A percentile compares a stretch with the other conserved stretches of the same genome.
phyloP scores from a whole-genome alignment of 1,284 basidiomycete species.

The Apiotrichum siamense region DNA sequence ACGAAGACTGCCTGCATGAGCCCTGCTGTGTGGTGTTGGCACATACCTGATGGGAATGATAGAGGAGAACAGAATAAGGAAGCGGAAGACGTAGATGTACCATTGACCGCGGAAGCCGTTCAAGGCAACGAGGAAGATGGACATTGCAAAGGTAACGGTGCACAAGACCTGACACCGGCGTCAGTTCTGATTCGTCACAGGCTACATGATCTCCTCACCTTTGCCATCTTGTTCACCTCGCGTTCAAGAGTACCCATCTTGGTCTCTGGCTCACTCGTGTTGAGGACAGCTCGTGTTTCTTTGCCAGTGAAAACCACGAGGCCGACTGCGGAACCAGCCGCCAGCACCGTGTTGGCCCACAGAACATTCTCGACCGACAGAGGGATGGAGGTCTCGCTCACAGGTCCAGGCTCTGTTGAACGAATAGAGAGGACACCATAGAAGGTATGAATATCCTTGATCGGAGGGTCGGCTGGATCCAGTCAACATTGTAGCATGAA shows the following conservation, averaged over 20 bases:
- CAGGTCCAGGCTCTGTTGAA: constrained; percentile 48
- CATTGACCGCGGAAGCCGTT: constrained; percentile 95
- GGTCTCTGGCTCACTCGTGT: constrained; percentile 92
- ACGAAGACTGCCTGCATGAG: constrained; percentile 60
- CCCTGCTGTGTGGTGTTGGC: no score
- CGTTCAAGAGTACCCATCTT: constrained; percentile 88
- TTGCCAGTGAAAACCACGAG: constrained; percentile 90
- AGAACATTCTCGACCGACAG: constrained; percentile 88
- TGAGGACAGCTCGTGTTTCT: constrained; percentile 98
- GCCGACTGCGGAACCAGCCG: constrained; percentile 87
- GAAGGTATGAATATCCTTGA: constrained; percentile 95
- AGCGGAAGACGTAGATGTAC: constrained; percentile 95
- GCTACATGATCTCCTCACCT: constrained; percentile 53
- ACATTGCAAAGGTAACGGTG: constrained; percentile 85
- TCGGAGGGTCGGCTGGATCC: constrained; percentile 74
- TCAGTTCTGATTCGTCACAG: no score
- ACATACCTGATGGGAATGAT: constrained; percentile 96
- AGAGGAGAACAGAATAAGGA: constrained; percentile 94
- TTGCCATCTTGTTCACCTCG: constrained; percentile 93
- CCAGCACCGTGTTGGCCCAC: constrained; percentile 97
- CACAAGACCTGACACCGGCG: constrained; percentile 69
- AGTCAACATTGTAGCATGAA: constrained; percentile 8
- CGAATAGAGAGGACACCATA: constrained; percentile 85
- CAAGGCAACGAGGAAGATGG: constrained; percentile 82
- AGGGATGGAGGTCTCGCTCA: constrained; percentile 63